Conservation (phyloP, 225 moss, liverwort and hornwort genomes). For the Neckera pumila region DNA sequence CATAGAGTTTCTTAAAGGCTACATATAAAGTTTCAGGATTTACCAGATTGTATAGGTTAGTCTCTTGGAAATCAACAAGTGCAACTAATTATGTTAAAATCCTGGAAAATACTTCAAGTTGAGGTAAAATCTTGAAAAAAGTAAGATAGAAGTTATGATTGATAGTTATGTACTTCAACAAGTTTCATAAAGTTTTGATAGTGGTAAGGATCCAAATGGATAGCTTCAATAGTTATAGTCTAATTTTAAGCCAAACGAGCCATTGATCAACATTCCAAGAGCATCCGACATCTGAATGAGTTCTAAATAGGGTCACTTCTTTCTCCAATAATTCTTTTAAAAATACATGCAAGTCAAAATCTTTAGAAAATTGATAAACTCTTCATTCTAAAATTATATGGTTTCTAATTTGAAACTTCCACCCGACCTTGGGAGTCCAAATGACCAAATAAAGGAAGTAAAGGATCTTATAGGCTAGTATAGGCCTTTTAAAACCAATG, state of each 20-base stretch:
- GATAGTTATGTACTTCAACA: rapidly evolving
- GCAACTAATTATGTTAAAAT: neutral
- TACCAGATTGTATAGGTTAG: no score
- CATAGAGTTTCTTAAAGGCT: no score
- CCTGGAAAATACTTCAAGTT: neutral
- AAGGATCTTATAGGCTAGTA: rapidly evolving
- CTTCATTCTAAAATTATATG: rapidly evolving
- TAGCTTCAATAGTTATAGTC: rapidly evolving
- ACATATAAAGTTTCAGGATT: no score
- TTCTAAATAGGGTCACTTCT: neutral
- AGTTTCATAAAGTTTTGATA: neutral
- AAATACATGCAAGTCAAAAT: neutral
- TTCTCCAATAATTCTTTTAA: rapidly evolving
- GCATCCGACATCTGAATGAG: rapidly evolving
- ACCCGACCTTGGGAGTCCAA: neutral
- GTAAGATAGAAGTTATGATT: neutral
- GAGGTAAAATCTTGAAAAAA: rapidly evolving
- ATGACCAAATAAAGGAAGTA: rapidly evolving
- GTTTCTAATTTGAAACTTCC: rapidly evolving
- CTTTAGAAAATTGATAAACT: neutral
- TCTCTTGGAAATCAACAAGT: rapidly evolving
- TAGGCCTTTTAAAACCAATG: neutral
- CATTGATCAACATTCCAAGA: neutral
- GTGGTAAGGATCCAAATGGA: no score
- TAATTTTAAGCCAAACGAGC: rapidly evolving